Conservation (phyloP, 73 alveolate species). For the Paramecium caudatum region DNA sequence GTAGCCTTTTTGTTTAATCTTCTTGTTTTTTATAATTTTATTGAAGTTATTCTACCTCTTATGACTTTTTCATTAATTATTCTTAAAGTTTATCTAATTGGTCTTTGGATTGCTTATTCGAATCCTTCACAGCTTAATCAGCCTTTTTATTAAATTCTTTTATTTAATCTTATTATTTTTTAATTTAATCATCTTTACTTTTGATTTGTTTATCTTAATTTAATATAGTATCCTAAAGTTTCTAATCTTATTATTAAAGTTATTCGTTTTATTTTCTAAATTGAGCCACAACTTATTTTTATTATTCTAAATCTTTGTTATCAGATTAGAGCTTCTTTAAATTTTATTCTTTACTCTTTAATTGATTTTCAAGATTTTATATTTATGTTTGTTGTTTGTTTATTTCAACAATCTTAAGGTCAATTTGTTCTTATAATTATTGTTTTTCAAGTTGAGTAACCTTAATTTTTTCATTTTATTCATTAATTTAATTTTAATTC, state of each 20-base stretch:
- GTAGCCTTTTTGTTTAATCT: not conserved
- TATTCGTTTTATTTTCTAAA: not conserved
- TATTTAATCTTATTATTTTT: not conserved
- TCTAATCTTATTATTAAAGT: not conserved
- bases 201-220: not conserved
- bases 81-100: not conserved
- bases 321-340: not conserved
- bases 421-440: not conserved
- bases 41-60: not conserved
- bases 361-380: not conserved
- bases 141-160: not conserved
- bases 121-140: not conserved
- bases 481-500: not conserved
- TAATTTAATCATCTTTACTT: not conserved
- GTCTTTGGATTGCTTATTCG: not conserved
- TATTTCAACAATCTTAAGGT: not conserved
- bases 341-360: conserved; percentile 4
- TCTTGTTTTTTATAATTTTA: not conserved
- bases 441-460: not conserved
- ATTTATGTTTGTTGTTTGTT: not conserved
- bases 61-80: not conserved
- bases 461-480: not conserved
- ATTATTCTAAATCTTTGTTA: not conserved
- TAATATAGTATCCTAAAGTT: not conserved
- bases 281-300: not conserved